phyloP scores from a whole-genome alignment of 176 grass and related monocot genomes.

The Aegilops tauschii region DNA sequence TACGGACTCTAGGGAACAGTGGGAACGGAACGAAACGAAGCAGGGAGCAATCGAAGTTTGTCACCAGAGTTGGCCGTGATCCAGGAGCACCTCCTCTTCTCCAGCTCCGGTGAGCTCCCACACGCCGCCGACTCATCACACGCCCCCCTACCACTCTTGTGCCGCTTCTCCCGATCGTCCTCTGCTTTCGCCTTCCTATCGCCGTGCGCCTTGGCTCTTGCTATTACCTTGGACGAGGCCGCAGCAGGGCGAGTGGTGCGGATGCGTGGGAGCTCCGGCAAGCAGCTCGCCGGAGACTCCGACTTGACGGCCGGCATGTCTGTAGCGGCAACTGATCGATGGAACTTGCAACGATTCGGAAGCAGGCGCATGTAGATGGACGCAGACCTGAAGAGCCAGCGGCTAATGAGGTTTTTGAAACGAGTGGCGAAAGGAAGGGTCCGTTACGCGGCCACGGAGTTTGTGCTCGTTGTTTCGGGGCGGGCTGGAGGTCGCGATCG shows the following conservation, averaged over 20 bases:
- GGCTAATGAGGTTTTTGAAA: slow-evolving; percentile 34
- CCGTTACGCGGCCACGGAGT: not conserved
- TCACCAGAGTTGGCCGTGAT: slow-evolving; percentile 52
- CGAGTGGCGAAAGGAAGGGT: not conserved
- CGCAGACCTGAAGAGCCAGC: not conserved
- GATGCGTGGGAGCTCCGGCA: slow-evolving; percentile 22
- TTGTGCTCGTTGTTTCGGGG: not conserved
- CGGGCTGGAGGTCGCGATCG: slow-evolving; percentile 27
- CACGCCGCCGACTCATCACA: not conserved
- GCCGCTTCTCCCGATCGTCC: not conserved
- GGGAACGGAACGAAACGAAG: too few species aligned
- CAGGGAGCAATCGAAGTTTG: not conserved
- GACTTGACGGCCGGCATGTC: slow-evolving; percentile 39
- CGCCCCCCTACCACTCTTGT: not conserved
- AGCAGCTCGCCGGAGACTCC: not conserved
- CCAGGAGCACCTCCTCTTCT: slow-evolving; percentile 52
- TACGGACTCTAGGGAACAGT: not conserved
- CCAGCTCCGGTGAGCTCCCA: not conserved
- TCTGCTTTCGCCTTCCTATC: not conserved
- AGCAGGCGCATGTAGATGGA: not conserved
- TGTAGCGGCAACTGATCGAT: not conserved
- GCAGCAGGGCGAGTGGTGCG: not conserved
- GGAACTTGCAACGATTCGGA: not conserved
- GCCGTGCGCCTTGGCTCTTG: not conserved
- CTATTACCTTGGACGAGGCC: not conserved